phyloP scores from a whole-genome alignment of 768 basidiomycete species.

The Rhodotorula sphaerocarpa region DNA sequence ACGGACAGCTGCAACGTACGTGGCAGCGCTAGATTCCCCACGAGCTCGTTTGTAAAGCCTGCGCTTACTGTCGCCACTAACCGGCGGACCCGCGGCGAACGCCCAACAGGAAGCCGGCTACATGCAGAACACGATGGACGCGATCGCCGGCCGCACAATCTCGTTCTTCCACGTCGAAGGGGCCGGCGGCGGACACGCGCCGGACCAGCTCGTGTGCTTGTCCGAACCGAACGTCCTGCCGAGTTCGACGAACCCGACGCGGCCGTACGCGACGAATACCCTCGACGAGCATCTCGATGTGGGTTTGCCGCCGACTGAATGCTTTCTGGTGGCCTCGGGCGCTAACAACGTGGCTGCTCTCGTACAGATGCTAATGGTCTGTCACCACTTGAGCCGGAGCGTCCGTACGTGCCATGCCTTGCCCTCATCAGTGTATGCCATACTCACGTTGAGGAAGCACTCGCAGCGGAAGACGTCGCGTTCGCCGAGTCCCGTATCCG shows the following conservation, averaged over 20 bases:
- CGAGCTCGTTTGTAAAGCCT: too few relatives aligned
- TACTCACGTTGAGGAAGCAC: background rate
- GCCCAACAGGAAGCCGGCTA: constrained; percentile 86
- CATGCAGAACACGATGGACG: constrained; percentile 83
- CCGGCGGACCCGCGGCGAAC: too few relatives aligned
- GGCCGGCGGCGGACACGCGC: constrained; percentile 73
- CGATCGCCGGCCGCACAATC: constrained; percentile 82
- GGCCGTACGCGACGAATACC: constrained; percentile 84
- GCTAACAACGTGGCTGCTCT: too few relatives aligned
- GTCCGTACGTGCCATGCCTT: constrained; percentile 9
- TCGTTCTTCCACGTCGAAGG: constrained; percentile 79
- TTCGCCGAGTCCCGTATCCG: constrained; percentile 97
- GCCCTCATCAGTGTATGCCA: too few relatives aligned
- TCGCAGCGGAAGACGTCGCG: constrained; percentile 84
- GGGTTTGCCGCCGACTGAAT: constrained; percentile 39
- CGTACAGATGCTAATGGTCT: constrained; percentile 95
- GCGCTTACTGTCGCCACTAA: too few relatives aligned
- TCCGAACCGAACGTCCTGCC: constrained; percentile 76
- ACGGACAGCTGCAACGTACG: constrained; percentile 61
- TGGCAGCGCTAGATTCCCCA: background rate
- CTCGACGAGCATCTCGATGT: constrained; percentile 96
- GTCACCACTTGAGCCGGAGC: constrained; percentile 81
- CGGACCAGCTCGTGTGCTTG: constrained; percentile 69
- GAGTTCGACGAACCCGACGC: constrained; percentile 92
- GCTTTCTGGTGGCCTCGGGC: too few relatives aligned